phyloP scores from a whole-genome alignment of 106 monocot species.

The Xerophyta viscosa region DNA sequence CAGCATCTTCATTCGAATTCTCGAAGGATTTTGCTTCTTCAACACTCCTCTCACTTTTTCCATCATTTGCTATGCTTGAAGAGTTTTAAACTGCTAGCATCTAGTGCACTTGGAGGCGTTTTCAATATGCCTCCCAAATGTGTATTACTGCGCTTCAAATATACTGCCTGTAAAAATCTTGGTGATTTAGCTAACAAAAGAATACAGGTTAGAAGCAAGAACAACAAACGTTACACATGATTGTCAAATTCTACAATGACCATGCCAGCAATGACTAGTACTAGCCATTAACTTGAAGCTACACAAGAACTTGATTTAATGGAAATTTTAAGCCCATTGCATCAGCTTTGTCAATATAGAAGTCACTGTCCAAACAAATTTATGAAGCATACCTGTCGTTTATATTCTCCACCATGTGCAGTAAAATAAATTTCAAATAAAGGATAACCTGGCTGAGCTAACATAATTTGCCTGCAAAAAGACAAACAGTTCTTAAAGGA shows the following conservation, averaged over 20 bases:
- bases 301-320: conserved; percentile 8
- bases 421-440: conserved; percentile 87
- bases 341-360: too few species aligned
- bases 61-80: conserved; percentile 28
- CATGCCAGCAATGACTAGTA: too few species aligned
- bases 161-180: conserved; percentile 85
- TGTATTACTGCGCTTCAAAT: conserved; percentile 42
- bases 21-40: conserved; percentile 36
- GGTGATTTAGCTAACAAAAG: too few species aligned
- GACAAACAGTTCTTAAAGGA: background rate
- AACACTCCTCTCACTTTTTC: conserved; percentile 19
- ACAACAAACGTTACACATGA: too few species aligned
- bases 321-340: conserved; percentile 15
- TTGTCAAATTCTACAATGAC: too few species aligned
- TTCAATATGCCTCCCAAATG: conserved; percentile 16
- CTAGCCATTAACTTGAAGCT: too few species aligned
- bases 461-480: conserved; percentile 69
- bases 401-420: conserved; percentile 51
- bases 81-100: conserved; percentile 20
- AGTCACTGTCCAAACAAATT: too few species aligned
- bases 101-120: conserved; percentile 11
- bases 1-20: conserved; percentile 50
- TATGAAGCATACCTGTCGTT: conserved; percentile 74
- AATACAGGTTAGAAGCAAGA: too few species aligned
- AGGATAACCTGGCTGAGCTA: conserved; percentile 51